Percentiles rank a stretch among this genome's conserved stretches.
phyloP scores from a whole-genome alignment of 2,329 filamentous ascomycete species.

The Fusarium metavorans region DNA sequence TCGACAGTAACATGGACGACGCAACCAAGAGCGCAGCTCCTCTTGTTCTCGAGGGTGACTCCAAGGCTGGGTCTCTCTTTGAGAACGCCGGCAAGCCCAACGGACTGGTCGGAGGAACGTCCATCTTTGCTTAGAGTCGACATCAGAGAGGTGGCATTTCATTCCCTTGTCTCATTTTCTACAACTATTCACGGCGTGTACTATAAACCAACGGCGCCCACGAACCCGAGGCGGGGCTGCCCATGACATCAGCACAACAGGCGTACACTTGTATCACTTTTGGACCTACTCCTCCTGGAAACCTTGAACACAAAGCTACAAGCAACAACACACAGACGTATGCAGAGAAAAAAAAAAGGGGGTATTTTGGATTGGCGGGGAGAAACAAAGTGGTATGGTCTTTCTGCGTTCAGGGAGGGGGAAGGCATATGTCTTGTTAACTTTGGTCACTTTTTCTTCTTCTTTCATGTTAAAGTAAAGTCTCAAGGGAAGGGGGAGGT shows the following conservation, averaged over 20 bases:
- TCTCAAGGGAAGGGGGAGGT: conserved; percentile 7
- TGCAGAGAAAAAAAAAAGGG: conserved; percentile 18
- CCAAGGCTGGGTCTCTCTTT: conserved; percentile 37
- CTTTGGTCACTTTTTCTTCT: conserved; percentile 2
- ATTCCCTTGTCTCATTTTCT: conserved; percentile 1
- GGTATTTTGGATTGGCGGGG: conserved; percentile 31
- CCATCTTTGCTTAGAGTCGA: conserved; percentile 23
- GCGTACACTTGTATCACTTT: conserved; percentile 12
- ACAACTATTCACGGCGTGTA: conserved; percentile 19
- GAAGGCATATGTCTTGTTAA: conserved; percentile 10
- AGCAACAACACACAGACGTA: conserved; percentile 5
- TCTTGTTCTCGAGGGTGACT: conserved; percentile 9
- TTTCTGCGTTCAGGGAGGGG: conserved; percentile 18
- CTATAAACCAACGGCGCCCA: conserved; percentile 13
- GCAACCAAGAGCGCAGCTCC: conserved; percentile 38
- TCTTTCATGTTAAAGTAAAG: conserved; percentile 15
- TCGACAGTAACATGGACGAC: conserved; percentile 50
- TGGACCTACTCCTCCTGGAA: background rate
- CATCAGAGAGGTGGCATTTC: background rate
- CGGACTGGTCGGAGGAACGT: background rate
- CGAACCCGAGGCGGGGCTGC: background rate
- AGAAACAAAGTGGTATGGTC: conserved; percentile 20
- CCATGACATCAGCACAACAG: conserved; percentile 16
- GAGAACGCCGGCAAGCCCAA: conserved; percentile 25
- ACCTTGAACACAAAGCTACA: conserved; percentile 8